A percentile compares a stretch with the other conserved stretches of the same genome.
phyloP scores from a whole-genome alignment of 2,329 filamentous ascomycete species.

The Colletotrichum sp. region DNA sequence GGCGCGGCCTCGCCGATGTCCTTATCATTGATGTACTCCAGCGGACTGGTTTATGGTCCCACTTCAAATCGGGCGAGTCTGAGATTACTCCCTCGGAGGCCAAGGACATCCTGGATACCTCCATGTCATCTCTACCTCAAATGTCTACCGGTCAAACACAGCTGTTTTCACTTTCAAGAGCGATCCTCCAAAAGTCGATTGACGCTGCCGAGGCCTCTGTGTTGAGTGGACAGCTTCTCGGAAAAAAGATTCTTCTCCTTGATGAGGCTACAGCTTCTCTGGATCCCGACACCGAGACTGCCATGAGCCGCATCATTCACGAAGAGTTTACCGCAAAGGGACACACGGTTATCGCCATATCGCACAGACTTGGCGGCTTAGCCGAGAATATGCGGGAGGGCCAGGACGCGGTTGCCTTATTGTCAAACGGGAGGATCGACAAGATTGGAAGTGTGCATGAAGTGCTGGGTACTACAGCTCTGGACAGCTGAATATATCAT shows the following conservation, averaged over 20 bases:
- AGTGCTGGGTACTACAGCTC: background rate
- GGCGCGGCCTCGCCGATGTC: background rate
- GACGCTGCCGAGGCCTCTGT: background rate
- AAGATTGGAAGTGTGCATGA: background rate
- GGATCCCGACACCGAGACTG: background rate
- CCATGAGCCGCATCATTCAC: background rate
- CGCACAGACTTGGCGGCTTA: background rate
- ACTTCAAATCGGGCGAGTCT: background rate
- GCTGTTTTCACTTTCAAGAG: background rate
- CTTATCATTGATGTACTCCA: background rate
- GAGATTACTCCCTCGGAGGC: background rate
- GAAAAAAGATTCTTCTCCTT: background rate
- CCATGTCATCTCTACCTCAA: background rate
- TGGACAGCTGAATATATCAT: background rate
- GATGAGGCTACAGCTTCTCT: background rate
- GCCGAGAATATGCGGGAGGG: background rate
- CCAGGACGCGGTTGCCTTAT: background rate
- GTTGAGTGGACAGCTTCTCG: fast-evolving
- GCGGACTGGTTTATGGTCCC: background rate
- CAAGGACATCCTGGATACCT: background rate
- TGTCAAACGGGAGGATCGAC: background rate
- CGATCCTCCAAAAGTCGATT: background rate
- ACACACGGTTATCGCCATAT: background rate
- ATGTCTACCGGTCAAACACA: conserved; percentile 5
- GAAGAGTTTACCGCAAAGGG: background rate